These are phyloP conservation scores for Usnea hakonensis DNA, from an alignment of 495 filamentous ascomycete species.

Conservation along the genomic window DNA sequence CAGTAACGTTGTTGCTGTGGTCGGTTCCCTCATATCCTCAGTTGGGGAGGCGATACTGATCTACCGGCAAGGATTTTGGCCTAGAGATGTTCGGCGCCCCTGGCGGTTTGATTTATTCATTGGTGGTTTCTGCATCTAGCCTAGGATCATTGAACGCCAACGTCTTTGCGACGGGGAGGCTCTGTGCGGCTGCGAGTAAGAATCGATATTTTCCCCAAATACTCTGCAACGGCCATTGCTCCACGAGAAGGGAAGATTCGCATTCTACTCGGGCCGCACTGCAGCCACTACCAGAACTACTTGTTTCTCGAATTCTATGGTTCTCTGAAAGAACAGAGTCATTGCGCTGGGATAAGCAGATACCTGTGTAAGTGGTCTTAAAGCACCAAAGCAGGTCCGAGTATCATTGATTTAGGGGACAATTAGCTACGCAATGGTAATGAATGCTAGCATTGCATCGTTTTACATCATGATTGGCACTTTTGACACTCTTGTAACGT, in stretches of 20 bases:
- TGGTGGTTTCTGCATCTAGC: conserved; percentile 11
- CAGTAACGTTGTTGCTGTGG: conserved; percentile 12
- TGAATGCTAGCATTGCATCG: background rate
- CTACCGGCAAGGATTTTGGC: conserved; percentile 4
- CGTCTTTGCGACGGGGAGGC: conserved; percentile 15
- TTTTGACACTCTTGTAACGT: conserved; percentile 6
- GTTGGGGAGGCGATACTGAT: background rate
- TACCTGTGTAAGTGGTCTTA: background rate
- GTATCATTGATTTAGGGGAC: background rate
- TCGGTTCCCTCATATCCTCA: background rate
- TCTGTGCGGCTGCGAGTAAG: conserved; percentile 3
- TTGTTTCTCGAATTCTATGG: background rate
- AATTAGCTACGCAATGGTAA: conserved; percentile 1
- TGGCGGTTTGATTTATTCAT: conserved; percentile 9
- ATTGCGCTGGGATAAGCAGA: conserved; percentile 3
- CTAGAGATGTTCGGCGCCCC: conserved; percentile 1
- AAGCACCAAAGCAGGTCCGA: background rate
- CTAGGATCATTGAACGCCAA: conserved; percentile 20
- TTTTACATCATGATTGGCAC: conserved; percentile 1
- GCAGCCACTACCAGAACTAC: background rate
- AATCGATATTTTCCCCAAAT: conserved; percentile 5
- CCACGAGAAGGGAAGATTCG: conserved; percentile 1
- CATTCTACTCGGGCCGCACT: background rate
- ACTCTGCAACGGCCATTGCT: conserved; percentile 3
- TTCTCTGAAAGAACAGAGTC: background rate